Evolutionary conservation across 805 yeast genomes (phyloP).

Genomic region (Candida schatavii): DNA sequence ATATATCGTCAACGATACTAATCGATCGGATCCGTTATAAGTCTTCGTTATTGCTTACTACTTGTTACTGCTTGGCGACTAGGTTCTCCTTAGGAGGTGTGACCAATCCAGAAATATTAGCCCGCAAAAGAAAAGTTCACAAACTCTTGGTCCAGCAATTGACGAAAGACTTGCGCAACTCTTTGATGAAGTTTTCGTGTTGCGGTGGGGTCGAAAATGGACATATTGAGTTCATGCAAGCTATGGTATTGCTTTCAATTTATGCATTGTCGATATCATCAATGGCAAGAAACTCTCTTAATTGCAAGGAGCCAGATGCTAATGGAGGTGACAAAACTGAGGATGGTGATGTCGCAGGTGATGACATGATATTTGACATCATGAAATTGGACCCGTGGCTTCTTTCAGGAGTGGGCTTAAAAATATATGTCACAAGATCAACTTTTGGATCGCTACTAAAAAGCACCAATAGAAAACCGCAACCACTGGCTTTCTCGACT

Average conservation of each 20-base stretch:
- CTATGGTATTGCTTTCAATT: constrained; percentile 61
- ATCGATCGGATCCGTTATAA: constrained; percentile 46
- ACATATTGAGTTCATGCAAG: constrained; percentile 61
- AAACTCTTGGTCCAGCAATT: constrained; percentile 44
- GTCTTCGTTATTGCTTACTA: constrained; percentile 64
- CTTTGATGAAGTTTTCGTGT: constrained; percentile 35
- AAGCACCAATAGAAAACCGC: neutral
- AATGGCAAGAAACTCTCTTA: constrained; percentile 18
- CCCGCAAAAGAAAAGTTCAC: constrained; percentile 33
- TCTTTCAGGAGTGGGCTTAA: constrained; percentile 62
- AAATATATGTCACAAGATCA: constrained; percentile 56
- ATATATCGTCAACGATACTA: constrained; percentile 45
- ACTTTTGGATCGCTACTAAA: constrained; percentile 39
- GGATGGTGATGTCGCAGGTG: constrained; percentile 8
- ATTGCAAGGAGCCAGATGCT: neutral
- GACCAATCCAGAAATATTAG: constrained; percentile 18
- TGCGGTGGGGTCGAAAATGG: constrained; percentile 21
- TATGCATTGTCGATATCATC: constrained; percentile 62
- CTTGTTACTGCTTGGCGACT: constrained; percentile 61
- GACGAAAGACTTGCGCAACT: constrained; percentile 45
- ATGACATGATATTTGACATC: constrained; percentile 22
- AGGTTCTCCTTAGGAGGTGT: constrained; percentile 41
- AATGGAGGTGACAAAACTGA: constrained; percentile 11
- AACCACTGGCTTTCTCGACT: no score
- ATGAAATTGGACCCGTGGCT: constrained; percentile 68